Base-by-base conservation (phyloP, 768 basidiomycete species). In the Dentipellis sp. region DNA sequence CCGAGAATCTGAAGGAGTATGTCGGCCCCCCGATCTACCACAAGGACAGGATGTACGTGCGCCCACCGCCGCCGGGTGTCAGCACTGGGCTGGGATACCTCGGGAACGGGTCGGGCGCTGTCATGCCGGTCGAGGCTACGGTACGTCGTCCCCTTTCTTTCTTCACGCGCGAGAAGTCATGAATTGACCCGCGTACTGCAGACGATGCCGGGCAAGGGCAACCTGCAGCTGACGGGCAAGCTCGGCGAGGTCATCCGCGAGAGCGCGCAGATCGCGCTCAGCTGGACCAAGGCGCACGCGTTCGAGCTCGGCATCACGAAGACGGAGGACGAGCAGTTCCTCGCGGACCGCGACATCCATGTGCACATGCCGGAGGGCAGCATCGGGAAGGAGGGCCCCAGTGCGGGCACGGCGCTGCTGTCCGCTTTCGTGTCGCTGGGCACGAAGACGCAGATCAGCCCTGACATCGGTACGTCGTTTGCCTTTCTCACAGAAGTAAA, bases 201-300 rank as follows among this genome's bases (percentile, higher is more conserved):
- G 92, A 84, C 84, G 52, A 98, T 97, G 93, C 94, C 95, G 22
- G 97, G 97, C 2, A 95, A 95, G 68, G 95, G 95, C 11, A 79
- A 78, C 14, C 75, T 99, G 2, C 93, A 94, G 62, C 73, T 98
- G 8, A 98, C 97, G 0, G 97, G 97, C 39, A 98, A 98, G 72
- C 85, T 99, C 4, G 95, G 95, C 46, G 97, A 99, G 64, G 97
- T 98, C 58, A 97, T 99, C 68, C 81, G 91, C 38, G 97, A 98
- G 72, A 91, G 88, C 59, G 94, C 94, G 1, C 92, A 97, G 68
- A 97, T 99, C 60, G 92, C 88, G 4, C 71, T 98, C 58, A 88
- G 88, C 65, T 98, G 91, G 88, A 88, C 95, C 40, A 94, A 94
- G 68, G 76, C 84, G 9, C 90, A 98, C 66, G 91, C 97, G 11